Evolutionary conservation across 148 eudicot genomes (phyloP).

Genomic region (Chenopodium suecicum): DNA sequence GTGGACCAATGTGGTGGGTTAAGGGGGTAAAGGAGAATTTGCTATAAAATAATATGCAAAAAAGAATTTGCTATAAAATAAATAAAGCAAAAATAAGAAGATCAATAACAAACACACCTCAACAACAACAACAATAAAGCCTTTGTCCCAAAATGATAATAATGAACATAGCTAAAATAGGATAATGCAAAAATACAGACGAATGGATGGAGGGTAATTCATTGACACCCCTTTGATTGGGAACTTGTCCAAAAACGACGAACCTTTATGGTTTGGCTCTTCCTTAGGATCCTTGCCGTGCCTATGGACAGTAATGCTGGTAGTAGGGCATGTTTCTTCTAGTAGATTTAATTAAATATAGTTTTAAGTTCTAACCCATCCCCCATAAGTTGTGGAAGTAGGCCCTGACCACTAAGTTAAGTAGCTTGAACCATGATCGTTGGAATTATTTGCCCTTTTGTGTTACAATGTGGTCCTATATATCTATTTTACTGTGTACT

Average conservation of each 20-base stretch:
- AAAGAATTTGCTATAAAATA: too few species aligned
- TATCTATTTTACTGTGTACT: neutral
- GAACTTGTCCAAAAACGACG: neutral
- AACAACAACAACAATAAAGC: too few species aligned
- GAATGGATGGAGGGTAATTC: neutral
- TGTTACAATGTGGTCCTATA: neutral
- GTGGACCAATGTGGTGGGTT: too few species aligned
- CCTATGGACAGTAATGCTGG: neutral
- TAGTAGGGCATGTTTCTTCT: neutral
- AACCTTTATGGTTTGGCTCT: neutral
- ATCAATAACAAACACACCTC: too few species aligned
- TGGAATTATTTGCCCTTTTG: neutral
- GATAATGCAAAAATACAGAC: too few species aligned
- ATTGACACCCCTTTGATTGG: neutral
- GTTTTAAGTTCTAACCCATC: neutral
- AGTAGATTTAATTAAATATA: neutral
- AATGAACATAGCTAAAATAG: too few species aligned
- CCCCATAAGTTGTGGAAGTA: neutral
- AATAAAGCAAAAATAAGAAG: too few species aligned
- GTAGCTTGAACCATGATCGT: neutral
- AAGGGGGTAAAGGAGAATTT: too few species aligned
- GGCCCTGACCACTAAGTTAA: neutral
- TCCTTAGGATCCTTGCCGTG: neutral
- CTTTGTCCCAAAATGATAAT: too few species aligned
- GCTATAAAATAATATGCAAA: too few species aligned